Evolutionary conservation across 306 rosid species (phyloP).

Genomic region (Benincasa hispida): DNA sequence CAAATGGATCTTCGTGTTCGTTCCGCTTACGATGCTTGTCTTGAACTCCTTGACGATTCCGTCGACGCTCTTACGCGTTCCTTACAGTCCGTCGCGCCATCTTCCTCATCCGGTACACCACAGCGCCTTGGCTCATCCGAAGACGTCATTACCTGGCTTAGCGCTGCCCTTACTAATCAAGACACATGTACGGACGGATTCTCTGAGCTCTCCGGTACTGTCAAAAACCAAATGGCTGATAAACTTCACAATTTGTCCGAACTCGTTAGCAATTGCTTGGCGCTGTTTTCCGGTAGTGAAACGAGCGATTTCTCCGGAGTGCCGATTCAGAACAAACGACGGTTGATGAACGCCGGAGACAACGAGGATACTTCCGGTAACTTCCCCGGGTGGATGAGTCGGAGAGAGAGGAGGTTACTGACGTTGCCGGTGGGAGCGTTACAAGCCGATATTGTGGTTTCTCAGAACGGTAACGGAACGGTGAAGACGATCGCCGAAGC

Average conservation of each 20-base stretch:
- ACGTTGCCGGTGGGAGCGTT: conserved; percentile 30
- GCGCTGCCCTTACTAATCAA: conserved; percentile 79
- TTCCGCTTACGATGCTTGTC: conserved; percentile 70
- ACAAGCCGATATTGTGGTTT: conserved; percentile 63
- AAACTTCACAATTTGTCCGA: conserved; percentile 54
- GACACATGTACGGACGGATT: conserved; percentile 85
- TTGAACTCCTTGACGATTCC: conserved; percentile 83
- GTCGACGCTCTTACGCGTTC: conserved; percentile 51
- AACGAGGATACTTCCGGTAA: conserved; percentile 8
- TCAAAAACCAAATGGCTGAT: conserved; percentile 34
- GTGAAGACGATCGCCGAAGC: conserved; percentile 59
- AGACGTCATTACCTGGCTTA: conserved; percentile 83
- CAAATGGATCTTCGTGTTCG: conserved; percentile 43
- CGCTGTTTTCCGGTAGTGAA: conserved; percentile 38
- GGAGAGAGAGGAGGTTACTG: conserved; percentile 54
- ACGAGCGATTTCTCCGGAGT: conserved; percentile 62
- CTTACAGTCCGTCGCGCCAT: conserved; percentile 20
- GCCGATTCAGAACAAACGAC: conserved; percentile 47
- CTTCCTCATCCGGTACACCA: not conserved
- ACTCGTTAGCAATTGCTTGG: conserved; percentile 71
- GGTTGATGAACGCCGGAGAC: conserved; percentile 18
- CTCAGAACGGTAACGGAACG: conserved; percentile 57
- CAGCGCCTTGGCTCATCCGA: conserved; percentile 9
- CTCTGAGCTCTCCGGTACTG: conserved; percentile 28
- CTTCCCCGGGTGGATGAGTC: conserved; percentile 59